These are phyloP conservation scores for Erodium moschatum DNA, from an alignment of 441 rosid genomes.

Conservation along the genomic window DNA sequence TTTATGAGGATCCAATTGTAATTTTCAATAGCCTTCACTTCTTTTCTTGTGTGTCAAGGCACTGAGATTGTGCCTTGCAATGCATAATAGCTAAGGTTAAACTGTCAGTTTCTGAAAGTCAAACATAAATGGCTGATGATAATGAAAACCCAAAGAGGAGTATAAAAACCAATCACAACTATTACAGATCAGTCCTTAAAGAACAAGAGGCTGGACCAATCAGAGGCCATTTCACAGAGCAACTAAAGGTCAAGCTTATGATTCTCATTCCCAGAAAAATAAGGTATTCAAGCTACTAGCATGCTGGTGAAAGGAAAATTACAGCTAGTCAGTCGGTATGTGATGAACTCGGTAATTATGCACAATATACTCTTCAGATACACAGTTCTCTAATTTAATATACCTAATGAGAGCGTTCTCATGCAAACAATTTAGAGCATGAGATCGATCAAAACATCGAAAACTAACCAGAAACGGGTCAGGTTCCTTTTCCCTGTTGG, in stretches of 20 bases:
- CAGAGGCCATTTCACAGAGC: background rate
- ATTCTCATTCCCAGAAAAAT: background rate
- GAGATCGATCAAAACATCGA: background rate
- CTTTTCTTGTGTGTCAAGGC: background rate
- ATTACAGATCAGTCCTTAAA: background rate
- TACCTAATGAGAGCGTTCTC: background rate
- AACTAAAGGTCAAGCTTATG: background rate
- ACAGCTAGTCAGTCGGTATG: background rate
- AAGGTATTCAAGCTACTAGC: background rate
- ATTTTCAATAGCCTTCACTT: too few species aligned
- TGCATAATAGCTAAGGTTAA: too few species aligned
- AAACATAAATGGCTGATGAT: too few species aligned
- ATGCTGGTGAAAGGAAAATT: background rate
- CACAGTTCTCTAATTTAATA: background rate
- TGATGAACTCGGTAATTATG: background rate
- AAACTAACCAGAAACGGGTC: slow-evolving; percentile 12
- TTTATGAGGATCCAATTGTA: too few species aligned
- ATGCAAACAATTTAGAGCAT: background rate
- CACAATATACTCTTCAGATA: slow-evolving; percentile 2
- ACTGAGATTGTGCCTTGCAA: background rate
- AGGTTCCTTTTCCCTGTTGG: slow-evolving; percentile 71
- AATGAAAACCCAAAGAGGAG: too few species aligned
- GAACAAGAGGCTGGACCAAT: background rate
- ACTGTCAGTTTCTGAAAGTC: too few species aligned
- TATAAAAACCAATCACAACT: background rate